Base-by-base conservation (phyloP, 176 grass and related monocot genomes). In the Guadua angustifolia region DNA sequence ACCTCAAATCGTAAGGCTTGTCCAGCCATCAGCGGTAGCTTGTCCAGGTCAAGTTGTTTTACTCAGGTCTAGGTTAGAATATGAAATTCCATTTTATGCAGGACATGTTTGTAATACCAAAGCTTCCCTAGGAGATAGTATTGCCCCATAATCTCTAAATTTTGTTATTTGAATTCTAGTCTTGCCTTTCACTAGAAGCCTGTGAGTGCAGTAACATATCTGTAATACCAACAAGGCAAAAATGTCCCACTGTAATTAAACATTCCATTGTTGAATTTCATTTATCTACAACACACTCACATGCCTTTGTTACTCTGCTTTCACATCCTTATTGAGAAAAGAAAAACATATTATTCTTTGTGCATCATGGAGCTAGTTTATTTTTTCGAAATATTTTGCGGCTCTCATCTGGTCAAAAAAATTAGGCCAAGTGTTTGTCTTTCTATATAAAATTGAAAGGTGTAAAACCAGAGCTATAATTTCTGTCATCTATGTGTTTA, bases 161-260 rank as follows among this genome's bases (percentile, higher is more conserved):
- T 35, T 51, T 79, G 3, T 35, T 72, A 45, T 73, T 70, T 62
- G 24, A 32, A 82, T 32, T 70, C 49, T 81, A 69, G 1, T 44
- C 3, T n/a, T 15, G 3, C 57, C n/a, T 69, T 82, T 44, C 35
- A 58, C 22, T 32, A 45, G 10, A 9, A 70, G 65, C 33, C 33
- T 70, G 10, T 57, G 21, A 44, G 21, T 70, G 39, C 67, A 43
- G 21, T 14, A 13, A 70, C 40, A 70, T 70, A 70, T 70, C 39
- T 7, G 67, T 24, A 13, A 19, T 69, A 69, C 19, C n/a, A 60
- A 60, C 3, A 25, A 25, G 22, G 57, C 66, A 69, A 42, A 38
- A 43, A 1, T 46, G 15, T 70, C 16, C 24, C 4, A 32, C 29
- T 71, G 16, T 70, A 10, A 71, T 14, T 39, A 74, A 17, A 40